Conservation (phyloP, 148 eudicot species). For the Camellia japonica region DNA sequence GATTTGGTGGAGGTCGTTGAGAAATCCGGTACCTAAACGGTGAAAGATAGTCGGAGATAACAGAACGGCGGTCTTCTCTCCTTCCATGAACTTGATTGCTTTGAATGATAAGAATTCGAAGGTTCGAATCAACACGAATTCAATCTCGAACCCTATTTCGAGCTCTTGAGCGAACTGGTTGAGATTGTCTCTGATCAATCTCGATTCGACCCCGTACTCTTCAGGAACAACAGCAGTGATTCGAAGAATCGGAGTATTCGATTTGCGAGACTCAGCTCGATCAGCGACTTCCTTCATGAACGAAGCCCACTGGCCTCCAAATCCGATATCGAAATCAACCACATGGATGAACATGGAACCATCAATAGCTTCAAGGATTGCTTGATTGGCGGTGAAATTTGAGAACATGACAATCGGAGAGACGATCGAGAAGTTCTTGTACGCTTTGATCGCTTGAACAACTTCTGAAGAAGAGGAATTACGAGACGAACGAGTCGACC, state of each 20-base stretch:
- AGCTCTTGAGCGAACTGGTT: slow-evolving; percentile 71
- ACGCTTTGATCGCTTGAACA: slow-evolving; percentile 69
- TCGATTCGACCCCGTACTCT: slow-evolving; percentile 60
- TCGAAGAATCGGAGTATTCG: slow-evolving; percentile 45
- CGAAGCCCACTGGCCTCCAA: slow-evolving; percentile 95
- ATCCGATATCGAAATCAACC: slow-evolving; percentile 84
- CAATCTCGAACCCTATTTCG: slow-evolving; percentile 62
- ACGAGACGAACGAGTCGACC: slow-evolving; percentile 31
- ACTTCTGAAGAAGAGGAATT: slow-evolving; percentile 46
- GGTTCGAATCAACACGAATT: slow-evolving; percentile 51
- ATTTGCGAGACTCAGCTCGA: slow-evolving; percentile 34
- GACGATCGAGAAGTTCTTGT: slow-evolving; percentile 59
- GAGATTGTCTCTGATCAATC: slow-evolving; percentile 66
- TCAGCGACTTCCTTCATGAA: slow-evolving; percentile 76
- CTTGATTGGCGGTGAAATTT: slow-evolving; percentile 83
- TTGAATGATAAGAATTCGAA: slow-evolving; percentile 67
- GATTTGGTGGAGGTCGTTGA: slow-evolving; percentile 52
- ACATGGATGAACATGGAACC: slow-evolving; percentile 62
- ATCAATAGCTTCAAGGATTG: slow-evolving; percentile 79
- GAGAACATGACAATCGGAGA: slow-evolving; percentile 84
- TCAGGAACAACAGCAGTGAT: slow-evolving; percentile 75
- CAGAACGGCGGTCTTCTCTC: slow-evolving; percentile 63
- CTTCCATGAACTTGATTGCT: slow-evolving; percentile 56
- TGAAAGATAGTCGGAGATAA: slow-evolving; percentile 63
- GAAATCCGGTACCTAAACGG: slow-evolving; percentile 50